A percentile compares a stretch with the other conserved stretches of the same genome.
Evolutionary conservation across 1,284 basidiomycete genomes (phyloP).

Genomic region (Ganoderma leucocontextum): DNA sequence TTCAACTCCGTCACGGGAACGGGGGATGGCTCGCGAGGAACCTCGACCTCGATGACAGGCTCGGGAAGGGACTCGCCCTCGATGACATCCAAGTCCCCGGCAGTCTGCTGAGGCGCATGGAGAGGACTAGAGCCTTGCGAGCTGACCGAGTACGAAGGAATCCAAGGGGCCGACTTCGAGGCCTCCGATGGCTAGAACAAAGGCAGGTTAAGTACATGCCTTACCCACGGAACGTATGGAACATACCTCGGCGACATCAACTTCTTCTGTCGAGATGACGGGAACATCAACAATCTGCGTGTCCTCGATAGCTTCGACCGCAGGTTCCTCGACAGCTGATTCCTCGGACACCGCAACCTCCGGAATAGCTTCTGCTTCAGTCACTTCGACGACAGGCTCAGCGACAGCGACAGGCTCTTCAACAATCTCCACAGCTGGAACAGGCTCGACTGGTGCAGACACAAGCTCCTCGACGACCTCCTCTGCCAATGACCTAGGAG

Average conservation of each 20-base stretch:
- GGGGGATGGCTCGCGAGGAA: conserved; percentile 11
- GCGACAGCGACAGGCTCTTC: not conserved
- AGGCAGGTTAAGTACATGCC: not conserved
- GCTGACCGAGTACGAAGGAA: conserved; percentile 29
- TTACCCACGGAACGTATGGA: not conserved
- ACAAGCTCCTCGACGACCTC: conserved; percentile 21
- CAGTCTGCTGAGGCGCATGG: conserved; percentile 29
- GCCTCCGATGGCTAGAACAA: conserved; percentile 10
- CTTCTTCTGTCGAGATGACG: conserved; percentile 19
- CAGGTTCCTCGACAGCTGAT: conserved; percentile 8
- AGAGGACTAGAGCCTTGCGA: conserved; percentile 31
- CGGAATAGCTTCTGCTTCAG: not conserved
- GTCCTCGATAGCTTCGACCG: conserved; percentile 16
- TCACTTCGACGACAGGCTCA: conserved; percentile 5
- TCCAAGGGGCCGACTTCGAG: conserved; percentile 21
- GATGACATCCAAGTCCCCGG: conserved; percentile 34
- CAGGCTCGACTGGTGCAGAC: not conserved
- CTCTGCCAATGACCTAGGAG: conserved; percentile 24
- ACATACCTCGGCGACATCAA: conserved; percentile 20
- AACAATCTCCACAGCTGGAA: conserved; percentile 3
- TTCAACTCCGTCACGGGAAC: not conserved
- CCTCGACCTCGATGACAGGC: conserved; percentile 17
- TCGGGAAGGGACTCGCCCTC: conserved; percentile 32
- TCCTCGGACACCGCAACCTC: conserved; percentile 6
- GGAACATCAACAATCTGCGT: conserved; percentile 10